These are phyloP conservation scores for Linanthus parryae DNA, from an alignment of 148 eudicot species.

Conservation along the genomic window DNA sequence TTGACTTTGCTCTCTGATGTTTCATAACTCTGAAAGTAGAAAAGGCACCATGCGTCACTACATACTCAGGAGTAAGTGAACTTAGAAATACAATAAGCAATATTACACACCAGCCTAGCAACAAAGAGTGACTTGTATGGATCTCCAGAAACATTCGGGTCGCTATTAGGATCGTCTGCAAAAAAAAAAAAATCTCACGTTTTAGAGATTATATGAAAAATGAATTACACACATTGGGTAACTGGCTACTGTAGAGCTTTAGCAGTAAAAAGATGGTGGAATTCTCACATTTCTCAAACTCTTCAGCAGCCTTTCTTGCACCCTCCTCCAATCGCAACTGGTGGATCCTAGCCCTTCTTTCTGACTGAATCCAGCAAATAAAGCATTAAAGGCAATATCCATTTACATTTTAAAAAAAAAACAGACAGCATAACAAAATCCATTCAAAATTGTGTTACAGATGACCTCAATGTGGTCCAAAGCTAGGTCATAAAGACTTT, in stretches of 20 bases:
- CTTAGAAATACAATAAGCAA: neutral
- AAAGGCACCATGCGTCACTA: neutral
- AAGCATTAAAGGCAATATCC: too few relatives aligned
- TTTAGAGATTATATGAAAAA: too few relatives aligned
- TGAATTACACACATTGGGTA: too few relatives aligned
- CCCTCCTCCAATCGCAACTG: conserved; percentile 74
- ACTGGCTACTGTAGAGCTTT: too few relatives aligned
- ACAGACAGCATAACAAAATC: too few relatives aligned
- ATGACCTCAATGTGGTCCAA: too few relatives aligned
- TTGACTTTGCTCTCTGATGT: conserved; percentile 92
- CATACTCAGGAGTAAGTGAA: neutral
- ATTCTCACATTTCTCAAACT: conserved; percentile 67
- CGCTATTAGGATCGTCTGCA: conserved; percentile 82
- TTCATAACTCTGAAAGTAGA: conserved; percentile 62
- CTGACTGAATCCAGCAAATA: conserved; percentile 24
- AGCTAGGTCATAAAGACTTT: too few relatives aligned
- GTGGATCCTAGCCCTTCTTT: conserved; percentile 73
- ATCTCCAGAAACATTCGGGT: conserved; percentile 77
- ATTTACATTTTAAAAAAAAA: too few relatives aligned
- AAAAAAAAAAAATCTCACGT: neutral
- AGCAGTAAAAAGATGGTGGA: too few relatives aligned
- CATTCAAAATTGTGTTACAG: too few relatives aligned
- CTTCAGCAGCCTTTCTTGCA: conserved; percentile 87
- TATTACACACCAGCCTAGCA: conserved; percentile 72
- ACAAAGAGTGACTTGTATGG: conserved; percentile 95